A percentile compares a stretch with the other conserved stretches of the same genome.
These are phyloP conservation scores for Hexamita inflata DNA, from an alignment of 208 protist species.

Conservation along the genomic window DNA sequence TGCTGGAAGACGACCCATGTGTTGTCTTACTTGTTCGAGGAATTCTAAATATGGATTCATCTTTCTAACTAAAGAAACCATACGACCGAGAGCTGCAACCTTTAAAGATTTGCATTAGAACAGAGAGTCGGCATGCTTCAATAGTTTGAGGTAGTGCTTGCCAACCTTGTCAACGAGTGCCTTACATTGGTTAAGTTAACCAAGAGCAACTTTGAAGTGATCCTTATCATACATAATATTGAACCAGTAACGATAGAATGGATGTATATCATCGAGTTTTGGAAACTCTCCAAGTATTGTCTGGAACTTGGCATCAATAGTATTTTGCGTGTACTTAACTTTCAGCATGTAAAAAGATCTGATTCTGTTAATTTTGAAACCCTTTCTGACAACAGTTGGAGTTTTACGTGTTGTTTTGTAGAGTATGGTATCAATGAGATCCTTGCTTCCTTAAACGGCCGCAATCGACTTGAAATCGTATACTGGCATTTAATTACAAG, in stretches of 20 bases:
- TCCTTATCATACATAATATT: constrained; percentile 99
- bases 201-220: constrained; percentile 99
- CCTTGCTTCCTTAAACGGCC: constrained; percentile 81
- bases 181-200: constrained; percentile 83
- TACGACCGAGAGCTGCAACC: constrained; percentile 87
- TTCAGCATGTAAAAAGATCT: constrained; percentile 92
- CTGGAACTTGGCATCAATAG: constrained; percentile 80
- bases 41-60: constrained; percentile 78
- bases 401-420: constrained; percentile 97
- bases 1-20: constrained; percentile 91
- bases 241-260: constrained; percentile 98
- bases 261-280: constrained; percentile 92
- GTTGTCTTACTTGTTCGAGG: constrained; percentile 97
- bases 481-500: constrained; percentile 55
- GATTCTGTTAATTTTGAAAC: constrained; percentile 93
- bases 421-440: constrained; percentile 98
- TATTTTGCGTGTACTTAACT: constrained; percentile 36
- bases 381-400: constrained; percentile 95
- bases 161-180: constrained; percentile 88
- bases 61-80: constrained; percentile 89
- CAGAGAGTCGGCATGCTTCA: constrained; percentile 98
- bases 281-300: constrained; percentile 85
- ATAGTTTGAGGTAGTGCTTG: constrained; percentile 83
- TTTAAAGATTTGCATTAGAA: constrained; percentile 99
- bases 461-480: constrained; percentile 96